Conservation (phyloP, 75 land plant species). For the Cryptomeria japonica region DNA sequence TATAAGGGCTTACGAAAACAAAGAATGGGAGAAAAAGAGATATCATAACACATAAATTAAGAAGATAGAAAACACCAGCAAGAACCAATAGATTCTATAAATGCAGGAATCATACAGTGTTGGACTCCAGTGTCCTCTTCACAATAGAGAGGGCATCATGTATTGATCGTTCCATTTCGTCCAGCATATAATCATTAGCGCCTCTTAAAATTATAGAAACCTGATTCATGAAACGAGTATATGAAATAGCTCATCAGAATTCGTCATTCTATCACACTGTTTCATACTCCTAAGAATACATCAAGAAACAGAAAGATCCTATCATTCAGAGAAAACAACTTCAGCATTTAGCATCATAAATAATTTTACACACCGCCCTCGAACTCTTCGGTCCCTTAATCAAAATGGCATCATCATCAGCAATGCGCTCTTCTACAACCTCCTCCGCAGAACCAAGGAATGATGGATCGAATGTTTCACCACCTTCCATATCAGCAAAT, state of each 20-base stretch:
- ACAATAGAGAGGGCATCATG: slow-evolving; percentile 95
- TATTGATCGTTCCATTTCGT: slow-evolving; percentile 97
- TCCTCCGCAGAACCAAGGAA: slow-evolving; percentile 91
- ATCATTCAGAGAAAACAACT: background rate
- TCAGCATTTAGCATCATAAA: background rate
- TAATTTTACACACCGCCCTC: slow-evolving; percentile 65
- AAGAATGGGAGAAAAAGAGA: too few relatives aligned
- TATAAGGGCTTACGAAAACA: too few relatives aligned
- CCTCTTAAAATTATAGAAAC: slow-evolving; percentile 91
- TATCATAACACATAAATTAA: background rate
- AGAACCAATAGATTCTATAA: background rate
- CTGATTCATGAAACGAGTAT: slow-evolving; percentile 29
- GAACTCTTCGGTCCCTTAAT: slow-evolving; percentile 87
- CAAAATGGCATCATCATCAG: slow-evolving; percentile 91
- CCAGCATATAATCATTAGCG: slow-evolving; percentile 97
- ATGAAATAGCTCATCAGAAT: background rate
- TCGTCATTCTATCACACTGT: background rate
- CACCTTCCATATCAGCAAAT: slow-evolving; percentile 99
- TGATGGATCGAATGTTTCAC: slow-evolving; percentile 94
- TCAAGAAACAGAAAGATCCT: background rate
- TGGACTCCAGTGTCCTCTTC: slow-evolving; percentile 94
- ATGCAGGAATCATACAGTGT: slow-evolving; percentile 44
- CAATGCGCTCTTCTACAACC: slow-evolving; percentile 90
- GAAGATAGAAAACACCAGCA: background rate
- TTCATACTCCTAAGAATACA: background rate